Evolutionary conservation across 2,329 filamentous ascomycete species (phyloP).

Genomic region (Fusarium hainanense): DNA sequence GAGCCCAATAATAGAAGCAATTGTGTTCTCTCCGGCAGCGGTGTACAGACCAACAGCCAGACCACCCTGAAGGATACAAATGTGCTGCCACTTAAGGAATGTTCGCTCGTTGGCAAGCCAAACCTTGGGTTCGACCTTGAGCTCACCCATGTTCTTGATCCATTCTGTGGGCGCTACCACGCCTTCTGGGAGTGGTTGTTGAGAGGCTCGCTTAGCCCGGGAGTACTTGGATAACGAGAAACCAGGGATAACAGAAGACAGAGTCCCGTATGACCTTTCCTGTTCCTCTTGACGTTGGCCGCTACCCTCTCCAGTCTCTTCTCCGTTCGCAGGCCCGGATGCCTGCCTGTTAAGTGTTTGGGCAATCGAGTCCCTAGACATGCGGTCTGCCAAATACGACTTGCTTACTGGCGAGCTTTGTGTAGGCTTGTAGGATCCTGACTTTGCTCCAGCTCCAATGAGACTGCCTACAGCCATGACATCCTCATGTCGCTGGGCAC

Average conservation of each 20-base stretch:
- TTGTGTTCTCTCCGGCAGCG: slow-evolving; percentile 80
- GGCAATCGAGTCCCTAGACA: slow-evolving; percentile 54
- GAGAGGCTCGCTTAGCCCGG: slow-evolving; percentile 61
- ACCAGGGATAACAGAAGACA: slow-evolving; percentile 81
- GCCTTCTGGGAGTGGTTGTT: slow-evolving; percentile 77
- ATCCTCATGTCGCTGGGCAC: slow-evolving; percentile 83
- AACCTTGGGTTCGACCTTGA: slow-evolving; percentile 96
- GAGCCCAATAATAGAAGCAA: slow-evolving; percentile 83
- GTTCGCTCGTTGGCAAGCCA: slow-evolving; percentile 99
- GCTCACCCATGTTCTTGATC: slow-evolving; percentile 93
- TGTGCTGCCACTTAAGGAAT: slow-evolving; percentile 98
- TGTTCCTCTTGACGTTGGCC: slow-evolving; percentile 51
- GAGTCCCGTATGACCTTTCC: slow-evolving; percentile 61
- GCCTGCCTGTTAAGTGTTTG: slow-evolving; percentile 44
- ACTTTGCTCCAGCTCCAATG: slow-evolving; percentile 72
- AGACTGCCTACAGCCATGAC: slow-evolving; percentile 91
- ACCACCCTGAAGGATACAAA: slow-evolving; percentile 86
- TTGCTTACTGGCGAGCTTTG: slow-evolving; percentile 75
- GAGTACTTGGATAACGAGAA: slow-evolving; percentile 86
- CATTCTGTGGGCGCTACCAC: slow-evolving; percentile 86
- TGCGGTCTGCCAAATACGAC: slow-evolving; percentile 69
- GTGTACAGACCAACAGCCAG: slow-evolving; percentile 89
- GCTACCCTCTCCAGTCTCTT: slow-evolving; percentile 52
- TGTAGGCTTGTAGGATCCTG: slow-evolving; percentile 66
- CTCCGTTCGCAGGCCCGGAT: slow-evolving; percentile 43